A percentile compares a stretch with the other conserved stretches of the same genome.
phyloP scores from a whole-genome alignment of 106 monocot genomes.

The Apostasia shenzhenica region DNA sequence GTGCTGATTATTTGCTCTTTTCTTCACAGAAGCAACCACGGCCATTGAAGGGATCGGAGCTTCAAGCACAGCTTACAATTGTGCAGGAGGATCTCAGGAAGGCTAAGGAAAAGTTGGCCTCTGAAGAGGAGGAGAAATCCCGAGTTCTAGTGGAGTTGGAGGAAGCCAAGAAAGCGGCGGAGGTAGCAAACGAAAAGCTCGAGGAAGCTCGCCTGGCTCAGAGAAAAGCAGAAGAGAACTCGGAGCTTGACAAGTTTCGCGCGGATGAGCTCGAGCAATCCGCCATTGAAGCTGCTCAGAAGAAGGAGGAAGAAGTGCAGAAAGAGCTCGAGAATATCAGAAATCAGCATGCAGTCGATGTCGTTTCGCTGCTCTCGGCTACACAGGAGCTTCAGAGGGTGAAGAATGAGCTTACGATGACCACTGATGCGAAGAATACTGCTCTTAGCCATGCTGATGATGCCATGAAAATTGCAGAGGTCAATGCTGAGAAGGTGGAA shows the following conservation, averaged over 20 bases:
- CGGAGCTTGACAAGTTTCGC: conserved; percentile 74
- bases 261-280: conserved; percentile 77
- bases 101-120: conserved; percentile 56
- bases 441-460: conserved; percentile 22
- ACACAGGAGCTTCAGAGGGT: conserved; percentile 53
- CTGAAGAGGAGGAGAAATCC: conserved; percentile 45
- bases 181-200: conserved; percentile 59
- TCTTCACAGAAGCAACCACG: conserved; percentile 21
- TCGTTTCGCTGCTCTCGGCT: conserved; percentile 29
- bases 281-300: conserved; percentile 46
- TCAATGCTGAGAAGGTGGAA: conserved; percentile 58
- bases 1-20: neutral
- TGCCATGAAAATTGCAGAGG: conserved; percentile 15
- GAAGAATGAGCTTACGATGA: conserved; percentile 47
- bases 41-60: conserved; percentile 28
- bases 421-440: conserved; percentile 56
- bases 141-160: conserved; percentile 49
- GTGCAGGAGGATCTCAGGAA: conserved; percentile 75
- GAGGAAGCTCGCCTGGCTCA: conserved; percentile 61
- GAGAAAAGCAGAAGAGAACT: conserved; percentile 55
- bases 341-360: conserved; percentile 46
- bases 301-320: conserved; percentile 48
- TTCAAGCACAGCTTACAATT: conserved; percentile 32
- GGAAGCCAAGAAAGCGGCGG: conserved; percentile 35
- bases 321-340: conserved; percentile 48